A percentile compares a stretch with the other conserved stretches of the same genome.
Evolutionary conservation across 768 basidiomycete genomes (phyloP).

Genomic region (Wakefieldia striispora): DNA sequence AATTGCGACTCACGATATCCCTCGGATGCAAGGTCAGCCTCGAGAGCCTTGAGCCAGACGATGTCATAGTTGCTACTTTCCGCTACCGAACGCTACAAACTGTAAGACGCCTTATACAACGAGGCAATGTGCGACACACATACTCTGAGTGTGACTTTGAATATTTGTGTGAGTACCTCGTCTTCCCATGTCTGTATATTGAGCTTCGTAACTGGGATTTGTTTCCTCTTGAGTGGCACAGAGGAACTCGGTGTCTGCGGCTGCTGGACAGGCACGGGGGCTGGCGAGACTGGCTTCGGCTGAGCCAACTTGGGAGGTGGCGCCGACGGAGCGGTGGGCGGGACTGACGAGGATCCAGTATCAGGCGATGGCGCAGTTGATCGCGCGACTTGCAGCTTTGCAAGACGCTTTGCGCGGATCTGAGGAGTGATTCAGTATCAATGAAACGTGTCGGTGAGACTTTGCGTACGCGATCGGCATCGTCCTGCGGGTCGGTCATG

Average conservation of each 20-base stretch:
- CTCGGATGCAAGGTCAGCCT: constrained; percentile 65
- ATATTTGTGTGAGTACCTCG: constrained; percentile 59
- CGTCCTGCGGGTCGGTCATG: constrained; percentile 57
- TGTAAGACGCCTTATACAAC: constrained; percentile 7
- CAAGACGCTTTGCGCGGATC: constrained; percentile 92
- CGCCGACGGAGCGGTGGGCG: constrained; percentile 24
- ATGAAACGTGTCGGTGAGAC: neutral
- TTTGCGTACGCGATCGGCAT: constrained; percentile 71
- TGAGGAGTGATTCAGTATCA: constrained; percentile 27
- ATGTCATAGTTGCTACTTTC: constrained; percentile 61
- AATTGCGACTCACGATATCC: constrained; percentile 36
- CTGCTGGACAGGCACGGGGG: constrained; percentile 27
- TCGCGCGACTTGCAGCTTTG: constrained; percentile 63
- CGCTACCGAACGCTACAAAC: constrained; percentile 51
- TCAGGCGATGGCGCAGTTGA: constrained; percentile 37
- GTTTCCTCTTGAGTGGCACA: constrained; percentile 49
- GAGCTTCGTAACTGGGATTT: constrained; percentile 40
- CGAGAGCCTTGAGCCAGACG: constrained; percentile 82
- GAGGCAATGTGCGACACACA: constrained; percentile 23
- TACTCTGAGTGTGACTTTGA: constrained; percentile 82
- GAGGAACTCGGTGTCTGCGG: constrained; percentile 33
- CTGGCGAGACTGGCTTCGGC: constrained; percentile 30
- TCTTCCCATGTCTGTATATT: constrained; percentile 71
- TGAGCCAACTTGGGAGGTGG: constrained; percentile 34
- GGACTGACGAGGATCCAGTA: constrained; percentile 7